phyloP scores from a whole-genome alignment of 1,284 basidiomycete genomes.

The Ceratobasidium sp. region DNA sequence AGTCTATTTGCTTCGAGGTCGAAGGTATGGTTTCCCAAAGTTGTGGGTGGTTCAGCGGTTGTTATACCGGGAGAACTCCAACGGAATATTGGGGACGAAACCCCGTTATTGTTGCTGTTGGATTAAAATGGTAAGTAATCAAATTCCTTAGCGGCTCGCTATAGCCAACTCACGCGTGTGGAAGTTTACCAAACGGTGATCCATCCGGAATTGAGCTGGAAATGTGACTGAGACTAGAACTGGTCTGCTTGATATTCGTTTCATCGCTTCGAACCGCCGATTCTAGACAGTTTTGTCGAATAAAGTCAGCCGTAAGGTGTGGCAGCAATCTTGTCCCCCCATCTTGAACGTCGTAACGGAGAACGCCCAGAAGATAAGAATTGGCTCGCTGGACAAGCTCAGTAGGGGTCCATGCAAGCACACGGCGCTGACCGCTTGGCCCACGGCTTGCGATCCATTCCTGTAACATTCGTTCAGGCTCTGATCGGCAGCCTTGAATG shows the following conservation, averaged over 20 bases:
- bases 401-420: slow-evolving; percentile 5
- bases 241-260: not conserved
- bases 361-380: not conserved
- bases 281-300: slow-evolving; percentile 10
- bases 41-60: not conserved
- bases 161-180: not conserved
- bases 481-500: no score
- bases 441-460: slow-evolving; percentile 27
- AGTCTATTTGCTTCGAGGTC: not conserved
- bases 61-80: not conserved
- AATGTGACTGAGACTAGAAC: not conserved
- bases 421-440: not conserved
- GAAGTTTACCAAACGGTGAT: no score
- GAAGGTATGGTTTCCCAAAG: not conserved
- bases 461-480: not conserved
- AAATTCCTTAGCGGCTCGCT: not conserved
- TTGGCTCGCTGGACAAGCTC: slow-evolving; percentile 15
- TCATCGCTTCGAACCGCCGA: not conserved
- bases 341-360: not conserved
- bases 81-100: not conserved
- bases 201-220: not conserved
- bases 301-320: not conserved
- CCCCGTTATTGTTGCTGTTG: not conserved
- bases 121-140: not conserved
- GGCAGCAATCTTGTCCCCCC: not conserved